Percentiles rank a stretch among this genome's conserved stretches.
Evolutionary conservation across 306 rosid genomes (phyloP).

Genomic region (Cicer cuneatum): DNA sequence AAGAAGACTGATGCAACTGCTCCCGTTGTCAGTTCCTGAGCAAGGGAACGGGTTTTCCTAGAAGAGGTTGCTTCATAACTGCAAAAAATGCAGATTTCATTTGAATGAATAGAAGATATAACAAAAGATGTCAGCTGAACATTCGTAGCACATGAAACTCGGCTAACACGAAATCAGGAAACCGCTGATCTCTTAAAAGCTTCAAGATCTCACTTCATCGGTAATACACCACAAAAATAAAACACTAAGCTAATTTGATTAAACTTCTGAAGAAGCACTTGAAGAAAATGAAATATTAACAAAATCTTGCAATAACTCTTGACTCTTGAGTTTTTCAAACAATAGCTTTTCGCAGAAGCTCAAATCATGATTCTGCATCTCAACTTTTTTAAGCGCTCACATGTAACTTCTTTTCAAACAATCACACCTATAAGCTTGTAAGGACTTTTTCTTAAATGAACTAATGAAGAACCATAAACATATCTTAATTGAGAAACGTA

Average conservation of each 20-base stretch:
- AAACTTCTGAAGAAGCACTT: slow-evolving; percentile 8
- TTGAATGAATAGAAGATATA: neutral
- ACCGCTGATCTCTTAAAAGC: slow-evolving; percentile 24
- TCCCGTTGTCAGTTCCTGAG: slow-evolving; percentile 81
- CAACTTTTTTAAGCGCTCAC: neutral
- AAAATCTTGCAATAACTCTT: neutral
- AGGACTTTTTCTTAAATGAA: neutral
- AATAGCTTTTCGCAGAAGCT: neutral
- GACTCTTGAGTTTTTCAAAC: neutral
- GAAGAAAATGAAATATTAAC: neutral
- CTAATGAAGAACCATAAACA: neutral
- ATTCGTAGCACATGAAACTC: slow-evolving; percentile 34
- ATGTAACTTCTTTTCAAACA: neutral
- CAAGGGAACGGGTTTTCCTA: slow-evolving; percentile 78
- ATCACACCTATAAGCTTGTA: neutral
- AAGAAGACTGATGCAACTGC: slow-evolving; percentile 85
- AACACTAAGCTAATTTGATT: neutral
- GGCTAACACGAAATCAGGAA: slow-evolving; percentile 27
- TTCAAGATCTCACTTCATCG: neutral
- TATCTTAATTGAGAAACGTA: neutral
- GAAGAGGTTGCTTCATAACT: slow-evolving; percentile 93
- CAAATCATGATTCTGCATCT: neutral
- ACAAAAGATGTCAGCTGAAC: slow-evolving; percentile 15
- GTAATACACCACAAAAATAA: neutral
- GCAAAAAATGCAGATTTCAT: slow-evolving; percentile 42